Evolutionary conservation across 352 stramenopile genomes (phyloP), one percentile per base, ranked within the genome.

Genomic region (Pythium utonaiense): DNA sequence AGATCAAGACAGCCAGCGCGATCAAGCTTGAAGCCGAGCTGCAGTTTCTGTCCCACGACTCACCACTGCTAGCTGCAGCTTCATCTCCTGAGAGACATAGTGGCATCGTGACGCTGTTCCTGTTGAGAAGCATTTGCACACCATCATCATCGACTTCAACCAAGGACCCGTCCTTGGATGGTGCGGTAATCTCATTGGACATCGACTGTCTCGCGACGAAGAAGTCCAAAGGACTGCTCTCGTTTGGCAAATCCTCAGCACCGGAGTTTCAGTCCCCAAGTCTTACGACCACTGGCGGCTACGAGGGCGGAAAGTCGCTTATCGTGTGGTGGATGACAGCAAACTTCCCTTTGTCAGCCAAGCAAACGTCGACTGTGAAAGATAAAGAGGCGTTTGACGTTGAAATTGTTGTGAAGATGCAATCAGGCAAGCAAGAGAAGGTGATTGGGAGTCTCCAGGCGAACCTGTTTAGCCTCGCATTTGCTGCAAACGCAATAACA

Each of bases 361-460:
- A 70, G 19, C 57, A 62, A 41, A 40, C 67, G 6, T 34, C 49
- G 14, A 44, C 56, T 7, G 62, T 47, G 0, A 70, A 67, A 47
- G 73, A 78, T 22, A 78, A 77, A 44, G 73, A 80, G 30, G 31
- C 42, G 13, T 52, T 80, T 16, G 55, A 72, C 2, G 22, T 80
- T 1, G 70, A 76, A 31, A 16, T 80, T 6, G 38, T 57, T 14
- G 48, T 80, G 8, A 60, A 55, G 13, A 48, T 54, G 50, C 27
- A 21, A 25, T 21, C 27, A 24, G 62, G 64, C 0, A 75, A 67
- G 17, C 52, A 54, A 13, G 25, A 51, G 6, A 67, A 67, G 38
- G 8, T 16, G 3, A 58, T 80, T n/a, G 69, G 72, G 44, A 77
- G 56, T 42, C 34, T 62, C 24, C 66, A 73, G n/a, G 27, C 77